phyloP scores from a whole-genome alignment of 2,329 filamentous ascomycete genomes.

The Epichloe glyceriae region DNA sequence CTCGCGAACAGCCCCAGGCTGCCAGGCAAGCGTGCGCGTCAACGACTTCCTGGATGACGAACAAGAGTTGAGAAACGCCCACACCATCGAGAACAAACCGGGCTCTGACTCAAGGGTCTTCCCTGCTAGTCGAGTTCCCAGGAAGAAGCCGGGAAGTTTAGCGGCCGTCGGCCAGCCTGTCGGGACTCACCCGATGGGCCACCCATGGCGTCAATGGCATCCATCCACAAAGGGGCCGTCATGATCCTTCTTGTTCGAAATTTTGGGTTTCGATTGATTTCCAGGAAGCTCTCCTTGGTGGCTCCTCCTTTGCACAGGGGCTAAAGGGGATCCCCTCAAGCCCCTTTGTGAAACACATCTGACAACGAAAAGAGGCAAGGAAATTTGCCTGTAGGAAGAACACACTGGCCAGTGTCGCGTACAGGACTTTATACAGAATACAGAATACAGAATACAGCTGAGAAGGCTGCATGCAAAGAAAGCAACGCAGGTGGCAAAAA shows the following conservation, averaged over 20 bases:
- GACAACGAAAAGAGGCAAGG: too few relatives aligned
- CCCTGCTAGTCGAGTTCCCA: neutral
- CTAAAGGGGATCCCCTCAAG: too few relatives aligned
- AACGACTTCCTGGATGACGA: conserved; percentile 1
- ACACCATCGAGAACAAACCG: conserved; percentile 21
- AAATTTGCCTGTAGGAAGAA: too few relatives aligned
- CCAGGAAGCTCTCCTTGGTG: too few relatives aligned
- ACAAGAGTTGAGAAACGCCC: neutral
- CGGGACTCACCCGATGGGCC: conserved; percentile 14
- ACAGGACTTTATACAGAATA: too few relatives aligned
- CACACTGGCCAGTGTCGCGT: too few relatives aligned
- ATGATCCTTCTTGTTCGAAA: too few relatives aligned
- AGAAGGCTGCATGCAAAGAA: neutral
- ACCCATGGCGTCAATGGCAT: neutral
- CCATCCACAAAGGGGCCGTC: too few relatives aligned
- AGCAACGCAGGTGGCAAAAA: neutral
- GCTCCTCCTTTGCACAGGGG: too few relatives aligned
- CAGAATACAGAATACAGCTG: too few relatives aligned
- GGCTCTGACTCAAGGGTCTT: conserved; percentile 3
- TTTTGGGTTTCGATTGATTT: too few relatives aligned
- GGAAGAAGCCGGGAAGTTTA: conserved; percentile 19
- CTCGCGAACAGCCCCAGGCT: conserved; percentile 6
- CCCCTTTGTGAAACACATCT: too few relatives aligned
- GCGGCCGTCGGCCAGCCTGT: conserved; percentile 15
- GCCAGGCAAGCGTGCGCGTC: conserved; percentile 9